phyloP scores from a whole-genome alignment of 768 basidiomycete species.

The Tylopilus balloui region DNA sequence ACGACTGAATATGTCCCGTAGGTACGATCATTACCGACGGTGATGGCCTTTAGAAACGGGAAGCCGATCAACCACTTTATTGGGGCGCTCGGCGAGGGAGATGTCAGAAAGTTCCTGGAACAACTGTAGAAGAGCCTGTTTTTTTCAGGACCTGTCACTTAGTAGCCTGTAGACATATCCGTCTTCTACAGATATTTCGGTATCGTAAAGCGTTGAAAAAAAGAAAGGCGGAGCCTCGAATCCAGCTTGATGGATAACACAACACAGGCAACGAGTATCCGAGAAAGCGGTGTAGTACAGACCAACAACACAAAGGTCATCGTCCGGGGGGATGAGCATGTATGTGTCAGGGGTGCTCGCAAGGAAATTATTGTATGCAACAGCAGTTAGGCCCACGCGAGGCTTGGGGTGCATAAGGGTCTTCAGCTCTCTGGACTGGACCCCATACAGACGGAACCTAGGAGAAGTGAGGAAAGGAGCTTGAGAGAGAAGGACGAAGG shows the following conservation, averaged over 20 bases:
- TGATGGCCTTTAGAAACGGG: constrained; percentile 71
- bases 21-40: constrained; percentile 76
- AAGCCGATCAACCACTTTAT: constrained; percentile 55
- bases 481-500: constrained; percentile 4
- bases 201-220: constrained; percentile 10
- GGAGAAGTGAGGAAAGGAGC: constrained; percentile 15
- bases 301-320: constrained; percentile 7
- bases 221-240: background rate
- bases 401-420: constrained; percentile 81
- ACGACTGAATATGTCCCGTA: constrained; percentile 25
- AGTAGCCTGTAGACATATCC: background rate
- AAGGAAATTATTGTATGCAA: constrained; percentile 47
- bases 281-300: constrained; percentile 16
- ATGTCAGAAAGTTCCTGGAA: constrained; percentile 44
- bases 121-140: constrained; percentile 25
- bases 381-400: constrained; percentile 50
- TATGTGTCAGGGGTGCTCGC: background rate
- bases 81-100: constrained; percentile 48
- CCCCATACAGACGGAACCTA: constrained; percentile 98
- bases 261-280: constrained; percentile 7
- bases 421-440: constrained; percentile 83
- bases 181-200: constrained; percentile 1
- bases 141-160: background rate
- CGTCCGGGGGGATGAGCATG: background rate
- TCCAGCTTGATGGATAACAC: constrained; percentile 11